Base-by-base conservation (phyloP, 83 land plant genomes). In the Diphasiastrum complanatum region DNA sequence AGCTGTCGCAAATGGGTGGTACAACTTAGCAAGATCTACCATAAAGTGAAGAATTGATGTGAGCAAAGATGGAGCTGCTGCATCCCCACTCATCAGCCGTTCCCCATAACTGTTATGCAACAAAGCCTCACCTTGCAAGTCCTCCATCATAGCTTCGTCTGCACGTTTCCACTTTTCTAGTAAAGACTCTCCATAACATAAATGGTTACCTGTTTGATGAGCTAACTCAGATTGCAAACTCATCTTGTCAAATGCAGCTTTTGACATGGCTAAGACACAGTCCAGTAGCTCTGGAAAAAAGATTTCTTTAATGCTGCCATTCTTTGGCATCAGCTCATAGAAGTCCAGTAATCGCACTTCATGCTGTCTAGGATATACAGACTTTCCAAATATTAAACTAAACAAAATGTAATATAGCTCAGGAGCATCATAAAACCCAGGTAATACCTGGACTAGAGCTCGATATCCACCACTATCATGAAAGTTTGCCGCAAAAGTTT, bases 81-180 rank as follows among this genome's bases (percentile, higher is more conserved):
- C 99, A 59, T 89, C 99, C 24, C 99, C 97, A 70, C 93, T 83
- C 93, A 95, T 91, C 46, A 95, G 62, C 29, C 97, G 85, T 26
- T 96, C 97, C 23, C 97, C 99, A 79, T 89, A 90, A 19, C 97
- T 90, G 72, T 95, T 95, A 51, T 95, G 99, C 83, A 89, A 66
- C 47, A 95, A 54, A 58, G 99, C 99, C 74, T 82, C 99, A 40
- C 97, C 97, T 70, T 90, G 97, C 49, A 92, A 72, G 28, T 83
- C 92, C 43, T 80, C 87, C 51, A 66, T 46, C 61, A 66, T 69
- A 41, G 81, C 86, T 53, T 67, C 22, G 29, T 65, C 16, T n/a
- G 36, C 33, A 54, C 38, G 48, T 16, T 55, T 34, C 33, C 47
- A 69, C 33, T 66, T 59, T 18, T 28, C 50, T 38, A 57, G 36